Conservation (phyloP, 2,329 filamentous ascomycete genomes). For the Phialocephala subalpina region DNA sequence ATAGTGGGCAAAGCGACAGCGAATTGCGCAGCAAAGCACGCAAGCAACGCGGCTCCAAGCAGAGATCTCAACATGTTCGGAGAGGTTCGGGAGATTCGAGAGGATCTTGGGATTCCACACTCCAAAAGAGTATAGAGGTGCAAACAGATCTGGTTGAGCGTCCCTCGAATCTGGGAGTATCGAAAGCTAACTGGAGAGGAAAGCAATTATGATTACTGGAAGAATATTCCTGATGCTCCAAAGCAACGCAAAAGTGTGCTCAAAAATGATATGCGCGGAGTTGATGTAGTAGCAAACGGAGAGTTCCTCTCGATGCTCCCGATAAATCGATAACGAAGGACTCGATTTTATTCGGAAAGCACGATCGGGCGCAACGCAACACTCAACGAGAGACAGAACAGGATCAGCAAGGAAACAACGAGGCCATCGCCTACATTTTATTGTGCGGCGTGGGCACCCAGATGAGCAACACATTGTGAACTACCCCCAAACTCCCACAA, state of each 20-base stretch:
- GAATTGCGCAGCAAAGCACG: constrained; percentile 19
- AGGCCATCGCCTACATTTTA: constrained; percentile 1
- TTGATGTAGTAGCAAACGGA: not conserved
- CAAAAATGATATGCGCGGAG: constrained; percentile 4
- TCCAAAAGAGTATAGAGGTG: not conserved
- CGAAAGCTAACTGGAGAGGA: too few species aligned
- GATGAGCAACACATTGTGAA: constrained; percentile 4
- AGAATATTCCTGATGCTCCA: constrained; percentile 16
- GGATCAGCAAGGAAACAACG: too few species aligned
- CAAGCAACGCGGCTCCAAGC: constrained; percentile 24
- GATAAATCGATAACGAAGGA: constrained; percentile 9
- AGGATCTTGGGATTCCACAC: not conserved
- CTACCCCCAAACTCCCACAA: not conserved
- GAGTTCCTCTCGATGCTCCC: not conserved
- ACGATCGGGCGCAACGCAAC: not conserved
- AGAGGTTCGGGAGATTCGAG: not conserved
- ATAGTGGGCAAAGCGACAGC: constrained; percentile 34
- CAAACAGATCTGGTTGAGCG: not conserved
- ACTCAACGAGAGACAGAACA: not conserved
- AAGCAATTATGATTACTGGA: constrained; percentile 5
- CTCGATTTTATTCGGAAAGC: not conserved
- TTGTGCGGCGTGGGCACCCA: not conserved
- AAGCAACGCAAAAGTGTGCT: constrained; percentile 12
- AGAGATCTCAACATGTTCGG: constrained; percentile 30
- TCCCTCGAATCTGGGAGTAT: too few species aligned